Evolutionary conservation across 768 basidiomycete species (phyloP), one percentile per base, ranked within the genome.

Genomic region (Psilocybe tampanensis): DNA sequence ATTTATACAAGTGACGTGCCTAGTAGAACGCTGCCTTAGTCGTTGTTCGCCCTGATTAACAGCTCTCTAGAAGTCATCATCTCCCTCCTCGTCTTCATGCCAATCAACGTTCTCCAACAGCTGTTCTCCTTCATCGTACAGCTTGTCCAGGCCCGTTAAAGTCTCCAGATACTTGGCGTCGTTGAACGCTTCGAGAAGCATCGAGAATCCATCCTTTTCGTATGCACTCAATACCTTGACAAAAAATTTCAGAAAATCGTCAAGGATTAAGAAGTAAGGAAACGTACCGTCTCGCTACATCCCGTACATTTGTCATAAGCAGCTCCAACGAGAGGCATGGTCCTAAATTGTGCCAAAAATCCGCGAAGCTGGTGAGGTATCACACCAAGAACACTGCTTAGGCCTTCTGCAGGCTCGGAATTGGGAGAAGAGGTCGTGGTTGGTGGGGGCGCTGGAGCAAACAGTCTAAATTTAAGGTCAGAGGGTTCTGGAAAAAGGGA

Each of bases 301-400:
- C 93, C 97, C 1, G 95, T 96, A 69, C 96, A 99, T 53, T 80
- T 76, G 52, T 88, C 83, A 68, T 90, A 99, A 1, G 94, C 92
- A 2, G 89, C 86, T 0, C 96, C 97, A 0, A 88, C 85, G 56
- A 99, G 86, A 23, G 85, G 84, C 64, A 98, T 77, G 42, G 86
- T 94, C 50, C 86, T 80, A 78, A 96, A 99, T 60, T 93, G 89
- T 5, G 86, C 85, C 2, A 98, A 80, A 76, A 86, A 94, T 0
- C 95, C 97, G 4, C 97, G 86, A 9, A 98, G 78, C 68, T 98
- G 95, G 69, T 98, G 97, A 1, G 97, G 97, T 3, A 98, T 92
- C 17, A 88, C 74, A 0, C 96, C 96, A 2, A 98, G 82, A 9
- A 92, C 84, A 64, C 84, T 82, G 33, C 54, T 56, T 7, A 61